These are phyloP conservation scores for Shiraia sp. DNA, from an alignment of 2,329 filamentous ascomycete genomes.

Conservation along the genomic window DNA sequence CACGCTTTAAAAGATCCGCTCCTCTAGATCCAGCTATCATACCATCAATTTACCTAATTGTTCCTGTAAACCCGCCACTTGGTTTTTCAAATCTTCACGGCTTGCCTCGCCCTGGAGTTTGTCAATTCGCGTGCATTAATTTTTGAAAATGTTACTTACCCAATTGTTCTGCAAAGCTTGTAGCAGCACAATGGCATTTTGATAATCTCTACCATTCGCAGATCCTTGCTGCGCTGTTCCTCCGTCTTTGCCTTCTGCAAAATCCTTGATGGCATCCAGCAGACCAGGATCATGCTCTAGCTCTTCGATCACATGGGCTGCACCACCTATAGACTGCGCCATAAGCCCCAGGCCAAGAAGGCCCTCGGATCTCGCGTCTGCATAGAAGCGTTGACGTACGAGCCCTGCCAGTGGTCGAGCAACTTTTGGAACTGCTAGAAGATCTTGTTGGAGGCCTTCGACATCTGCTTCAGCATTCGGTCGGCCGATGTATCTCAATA, in stretches of 20 bases:
- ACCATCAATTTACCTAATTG: constrained; percentile 27
- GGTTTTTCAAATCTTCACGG: constrained; percentile 24
- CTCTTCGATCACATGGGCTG: constrained; percentile 31
- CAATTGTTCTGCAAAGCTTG: constrained; percentile 39
- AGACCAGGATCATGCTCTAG: constrained; percentile 32
- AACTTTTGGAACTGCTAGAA: constrained; percentile 34
- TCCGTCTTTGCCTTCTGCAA: constrained; percentile 32
- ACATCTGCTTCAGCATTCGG: constrained; percentile 25
- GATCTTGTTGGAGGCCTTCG: constrained; percentile 25
- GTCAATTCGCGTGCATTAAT: constrained; percentile 9
- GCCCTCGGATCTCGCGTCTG: constrained; percentile 41
- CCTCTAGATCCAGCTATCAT: constrained; percentile 5
- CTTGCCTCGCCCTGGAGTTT: constrained; percentile 23
- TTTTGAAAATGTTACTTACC: constrained; percentile 22
- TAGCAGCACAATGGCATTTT: constrained; percentile 42
- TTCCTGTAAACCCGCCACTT: constrained; percentile 26
- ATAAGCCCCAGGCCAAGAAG: constrained; percentile 41
- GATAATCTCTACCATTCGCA: constrained; percentile 35
- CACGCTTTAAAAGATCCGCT: background rate
- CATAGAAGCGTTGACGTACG: constrained; percentile 40
- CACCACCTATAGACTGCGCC: constrained; percentile 35
- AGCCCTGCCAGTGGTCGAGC: constrained; percentile 38
- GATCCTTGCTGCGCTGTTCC: constrained; percentile 23
- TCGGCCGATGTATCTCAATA: constrained; percentile 22
- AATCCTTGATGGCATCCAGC: constrained; percentile 39